phyloP scores from a whole-genome alignment of 2,329 filamentous ascomycete genomes.

The Xylaria sp. region DNA sequence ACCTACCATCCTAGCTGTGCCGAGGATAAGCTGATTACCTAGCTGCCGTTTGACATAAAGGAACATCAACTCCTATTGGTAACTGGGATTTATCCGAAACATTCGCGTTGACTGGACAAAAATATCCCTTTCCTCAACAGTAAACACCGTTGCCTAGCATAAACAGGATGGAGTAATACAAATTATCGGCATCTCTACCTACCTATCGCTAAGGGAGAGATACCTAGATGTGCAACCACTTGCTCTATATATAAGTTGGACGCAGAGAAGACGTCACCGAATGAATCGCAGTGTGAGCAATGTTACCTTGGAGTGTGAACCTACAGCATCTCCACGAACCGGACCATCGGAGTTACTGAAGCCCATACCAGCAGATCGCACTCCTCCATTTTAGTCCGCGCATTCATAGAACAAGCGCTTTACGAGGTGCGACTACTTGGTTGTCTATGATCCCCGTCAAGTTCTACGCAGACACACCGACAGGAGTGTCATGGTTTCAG shows the following conservation, averaged over 20 bases:
- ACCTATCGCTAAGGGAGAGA: neutral
- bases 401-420: neutral
- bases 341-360: neutral
- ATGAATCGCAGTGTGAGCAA: neutral
- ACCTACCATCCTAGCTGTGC: neutral
- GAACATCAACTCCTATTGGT: slow-evolving; percentile 24
- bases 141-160: slow-evolving; percentile 19
- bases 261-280: neutral
- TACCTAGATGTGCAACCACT: neutral
- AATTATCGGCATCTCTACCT: neutral
- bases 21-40: slow-evolving; percentile 10
- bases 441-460: neutral
- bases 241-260: neutral
- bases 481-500: slow-evolving; percentile 11
- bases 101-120: slow-evolving; percentile 22
- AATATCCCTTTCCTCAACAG: slow-evolving; percentile 22
- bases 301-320: neutral
- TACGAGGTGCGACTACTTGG: no score
- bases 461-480: neutral
- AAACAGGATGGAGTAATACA: slow-evolving; percentile 7
- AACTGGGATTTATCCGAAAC: slow-evolving; percentile 32
- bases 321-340: slow-evolving; percentile 1
- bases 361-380: slow-evolving; percentile 1
- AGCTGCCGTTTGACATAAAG: slow-evolving; percentile 12
- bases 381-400: neutral